Evolutionary conservation across 768 basidiomycete species (phyloP).

Genomic region (Tylopilus vinaceipallidus): DNA sequence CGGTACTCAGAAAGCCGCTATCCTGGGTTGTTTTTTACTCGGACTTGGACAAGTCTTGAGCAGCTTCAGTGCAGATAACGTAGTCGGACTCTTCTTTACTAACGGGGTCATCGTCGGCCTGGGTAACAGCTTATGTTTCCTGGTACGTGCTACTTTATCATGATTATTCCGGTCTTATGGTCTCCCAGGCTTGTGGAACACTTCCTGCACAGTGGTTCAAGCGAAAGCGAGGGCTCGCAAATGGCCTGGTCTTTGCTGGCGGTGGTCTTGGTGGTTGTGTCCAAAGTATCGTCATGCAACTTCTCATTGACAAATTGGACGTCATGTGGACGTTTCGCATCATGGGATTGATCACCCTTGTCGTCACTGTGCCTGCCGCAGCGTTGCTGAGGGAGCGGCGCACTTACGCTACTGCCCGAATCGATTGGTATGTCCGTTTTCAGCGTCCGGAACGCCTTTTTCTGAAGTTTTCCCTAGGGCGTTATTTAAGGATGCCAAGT

Average conservation of each 20-base stretch:
- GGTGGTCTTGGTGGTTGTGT: conserved; percentile 34
- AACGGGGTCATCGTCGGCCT: conserved; percentile 30
- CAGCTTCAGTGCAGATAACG: conserved; percentile 19
- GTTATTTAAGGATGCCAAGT: conserved; percentile 30
- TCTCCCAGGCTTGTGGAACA: conserved; percentile 27
- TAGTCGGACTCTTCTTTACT: conserved; percentile 29
- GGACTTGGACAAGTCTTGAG: conserved; percentile 31
- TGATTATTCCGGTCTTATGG: neutral
- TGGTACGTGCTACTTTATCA: conserved; percentile 16
- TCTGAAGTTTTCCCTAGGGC: conserved; percentile 17
- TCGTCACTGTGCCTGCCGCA: conserved; percentile 26
- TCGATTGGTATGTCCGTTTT: conserved; percentile 21
- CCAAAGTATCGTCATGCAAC: conserved; percentile 27
- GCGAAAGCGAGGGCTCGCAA: conserved; percentile 32
- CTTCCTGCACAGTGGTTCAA: conserved; percentile 37
- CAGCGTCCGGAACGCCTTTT: neutral
- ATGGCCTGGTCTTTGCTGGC: conserved; percentile 34
- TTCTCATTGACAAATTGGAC: conserved; percentile 27
- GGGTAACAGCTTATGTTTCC: conserved; percentile 26
- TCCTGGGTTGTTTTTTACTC: conserved; percentile 29
- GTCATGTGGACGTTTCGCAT: conserved; percentile 34
- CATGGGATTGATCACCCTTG: conserved; percentile 28
- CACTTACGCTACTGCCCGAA: conserved; percentile 12
- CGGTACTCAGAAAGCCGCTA: conserved; percentile 27
- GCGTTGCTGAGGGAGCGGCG: conserved; percentile 27